Base-by-base conservation (phyloP, 148 eudicot species). In the Selenicereus undatus region DNA sequence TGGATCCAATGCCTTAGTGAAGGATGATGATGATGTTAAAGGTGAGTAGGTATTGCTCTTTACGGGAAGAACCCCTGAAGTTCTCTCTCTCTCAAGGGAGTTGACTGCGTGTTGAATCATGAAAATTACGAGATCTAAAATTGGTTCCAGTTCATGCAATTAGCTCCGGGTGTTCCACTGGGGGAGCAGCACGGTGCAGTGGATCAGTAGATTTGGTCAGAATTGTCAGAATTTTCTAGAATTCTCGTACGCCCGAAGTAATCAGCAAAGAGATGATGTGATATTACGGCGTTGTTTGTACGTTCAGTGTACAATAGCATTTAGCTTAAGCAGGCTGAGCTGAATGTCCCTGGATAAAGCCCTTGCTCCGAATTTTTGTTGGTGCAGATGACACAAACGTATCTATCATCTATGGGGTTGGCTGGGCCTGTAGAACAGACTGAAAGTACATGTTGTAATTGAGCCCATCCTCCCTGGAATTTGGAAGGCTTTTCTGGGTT, bases 1-100 rank as follows among this genome's bases (percentile, higher is more conserved):
- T 79, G 93, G 94, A 65, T 91, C 89, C 51, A 81, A 76, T 82
- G 87, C 92, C 26, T 80, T 84, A 65, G 84, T 81, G 83, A 90
- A 92, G 86, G 94, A 88, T 5, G 43, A 39, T 78, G 90, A 90
- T 50, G 89, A 87, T 81, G 58, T 36, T 20, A 82, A 82, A 60
- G 88, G 87, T 68, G 86, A 86, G 76, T 84, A 84, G 60, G 16
- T 84, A 32, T 16, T 62, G 14, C 50, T 22, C 27, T 52, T 78
- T 22, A 27, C 24, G 58, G 76, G 68, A 17, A 21, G 26, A 3
- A 24, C 8, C 20, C 32, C 39, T 60, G 30, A 22, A 39, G 13
- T 48, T 76, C 75, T 24, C 58, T 79, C n/a, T 52, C 51, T 64
- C 66, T 66, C 27, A 1, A 8, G 51, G 81, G 66, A 52, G 45